Conservation (phyloP, 1,284 basidiomycete genomes). For the Ceratobasidium sp. region DNA sequence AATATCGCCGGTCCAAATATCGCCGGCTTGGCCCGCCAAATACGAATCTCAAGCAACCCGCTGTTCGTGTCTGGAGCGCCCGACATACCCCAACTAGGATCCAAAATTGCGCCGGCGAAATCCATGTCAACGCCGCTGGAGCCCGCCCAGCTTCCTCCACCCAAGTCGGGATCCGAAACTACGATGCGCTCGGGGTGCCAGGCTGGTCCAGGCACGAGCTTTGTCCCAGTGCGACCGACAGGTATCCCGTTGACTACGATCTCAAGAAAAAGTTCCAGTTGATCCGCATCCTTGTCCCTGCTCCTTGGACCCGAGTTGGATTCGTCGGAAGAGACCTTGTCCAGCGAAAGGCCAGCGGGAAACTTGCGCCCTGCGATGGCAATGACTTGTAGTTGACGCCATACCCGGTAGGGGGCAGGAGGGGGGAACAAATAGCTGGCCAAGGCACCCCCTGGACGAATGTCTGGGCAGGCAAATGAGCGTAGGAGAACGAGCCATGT, state of each 20-base stretch:
- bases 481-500: conserved; percentile 76
- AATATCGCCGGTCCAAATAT: conserved; percentile 45
- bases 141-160: conserved; percentile 24
- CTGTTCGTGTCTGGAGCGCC: conserved; percentile 3
- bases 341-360: conserved; percentile 12
- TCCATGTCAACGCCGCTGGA: conserved; percentile 17
- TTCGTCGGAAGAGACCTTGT: conserved; percentile 41
- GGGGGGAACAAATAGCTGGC: neutral
- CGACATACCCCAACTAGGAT: conserved; percentile 13
- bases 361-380: conserved; percentile 73
- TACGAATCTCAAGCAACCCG: conserved; percentile 25
- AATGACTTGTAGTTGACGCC: conserved; percentile 76
- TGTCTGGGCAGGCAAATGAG: conserved; percentile 76
- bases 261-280: conserved; percentile 46
- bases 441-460: conserved; percentile 55
- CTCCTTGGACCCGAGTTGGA: conserved; percentile 14
- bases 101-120: conserved; percentile 6
- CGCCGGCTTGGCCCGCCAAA: conserved; percentile 23
- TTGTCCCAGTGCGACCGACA: conserved; percentile 72
- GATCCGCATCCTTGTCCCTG: conserved; percentile 33
- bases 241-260: conserved; percentile 51
- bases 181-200: conserved; percentile 76
- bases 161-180: conserved; percentile 63
- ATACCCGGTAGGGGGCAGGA: conserved; percentile 78
- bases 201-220: conserved; percentile 61